Conservation (phyloP, 2,329 filamentous ascomycete genomes). For the Neofusicoccum parvum region DNA sequence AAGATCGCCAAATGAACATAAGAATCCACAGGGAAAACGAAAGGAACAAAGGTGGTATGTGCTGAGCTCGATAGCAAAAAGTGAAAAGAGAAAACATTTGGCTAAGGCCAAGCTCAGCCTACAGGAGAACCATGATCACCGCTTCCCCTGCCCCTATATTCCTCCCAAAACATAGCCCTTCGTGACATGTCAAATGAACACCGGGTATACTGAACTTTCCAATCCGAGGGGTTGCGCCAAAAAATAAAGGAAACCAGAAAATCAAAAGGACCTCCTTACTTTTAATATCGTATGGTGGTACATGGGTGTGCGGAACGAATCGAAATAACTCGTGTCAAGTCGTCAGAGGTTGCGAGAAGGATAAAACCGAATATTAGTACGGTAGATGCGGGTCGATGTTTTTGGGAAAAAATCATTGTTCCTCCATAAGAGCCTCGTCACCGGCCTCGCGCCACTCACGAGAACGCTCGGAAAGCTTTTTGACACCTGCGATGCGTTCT, state of each 20-base stretch:
- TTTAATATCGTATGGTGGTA: constrained; percentile 17
- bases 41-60: constrained; percentile 3
- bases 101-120: constrained; percentile 8
- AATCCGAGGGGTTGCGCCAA: constrained; percentile 5
- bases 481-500: constrained; percentile 76
- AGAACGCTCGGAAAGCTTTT: constrained; percentile 77
- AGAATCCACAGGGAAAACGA: constrained; percentile 1
- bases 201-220: constrained; percentile 17
- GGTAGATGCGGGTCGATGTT: background rate
- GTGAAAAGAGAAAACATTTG: background rate
- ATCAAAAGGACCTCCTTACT: constrained; percentile 1
- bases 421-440: constrained; percentile 68
- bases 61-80: background rate
- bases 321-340: constrained; percentile 18
- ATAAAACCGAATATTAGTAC: constrained; percentile 10
- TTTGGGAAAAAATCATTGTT: constrained; percentile 30
- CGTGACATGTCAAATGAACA: constrained; percentile 19
- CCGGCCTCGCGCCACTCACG: constrained; percentile 90
- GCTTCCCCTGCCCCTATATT: constrained; percentile 18
- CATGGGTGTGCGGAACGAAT: constrained; percentile 14
- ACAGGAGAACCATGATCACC: background rate
- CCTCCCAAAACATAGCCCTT: constrained; percentile 17
- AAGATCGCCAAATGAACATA: constrained; percentile 4
- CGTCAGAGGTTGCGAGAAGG: constrained; percentile 12
- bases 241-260: background rate